Conservation (phyloP, 2,329 filamentous ascomycete genomes). For the Parasarocladium wereldwijsianum region DNA sequence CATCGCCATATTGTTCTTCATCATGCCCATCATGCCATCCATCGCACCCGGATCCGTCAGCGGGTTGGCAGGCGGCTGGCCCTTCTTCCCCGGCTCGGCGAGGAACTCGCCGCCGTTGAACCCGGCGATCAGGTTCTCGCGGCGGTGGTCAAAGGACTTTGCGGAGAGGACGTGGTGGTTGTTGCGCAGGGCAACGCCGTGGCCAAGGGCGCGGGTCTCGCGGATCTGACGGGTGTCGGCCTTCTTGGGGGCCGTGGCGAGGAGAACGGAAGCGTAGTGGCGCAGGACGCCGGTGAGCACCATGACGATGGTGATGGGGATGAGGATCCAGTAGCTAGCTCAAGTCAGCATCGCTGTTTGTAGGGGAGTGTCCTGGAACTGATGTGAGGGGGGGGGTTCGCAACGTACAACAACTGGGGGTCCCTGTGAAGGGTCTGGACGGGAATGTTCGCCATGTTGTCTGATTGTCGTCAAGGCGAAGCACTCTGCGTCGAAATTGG, state of each 20-base stretch:
- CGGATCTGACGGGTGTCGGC: constrained; percentile 60
- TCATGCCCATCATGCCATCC: constrained; percentile 99
- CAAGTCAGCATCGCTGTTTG: constrained; percentile 1
- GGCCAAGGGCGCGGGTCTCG: constrained; percentile 74
- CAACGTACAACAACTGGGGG: constrained; percentile 84
- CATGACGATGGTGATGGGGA: constrained; percentile 97
- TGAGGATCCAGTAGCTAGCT: constrained; percentile 90
- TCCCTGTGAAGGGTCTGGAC: constrained; percentile 96
- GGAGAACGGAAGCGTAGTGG: constrained; percentile 89
- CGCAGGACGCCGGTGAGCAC: constrained; percentile 89
- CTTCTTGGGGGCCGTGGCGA: constrained; percentile 74
- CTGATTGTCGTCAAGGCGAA: constrained; percentile 4
- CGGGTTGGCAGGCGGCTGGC: constrained; percentile 81
- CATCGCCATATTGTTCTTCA: constrained; percentile 99
- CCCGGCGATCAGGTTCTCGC: constrained; percentile 63
- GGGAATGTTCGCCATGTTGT: constrained; percentile 64
- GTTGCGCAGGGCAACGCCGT: constrained; percentile 68
- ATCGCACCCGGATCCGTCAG: constrained; percentile 92
- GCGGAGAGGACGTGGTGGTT: constrained; percentile 71
- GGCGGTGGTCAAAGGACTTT: constrained; percentile 63
- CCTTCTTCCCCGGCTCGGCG: constrained; percentile 74
- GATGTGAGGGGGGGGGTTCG: constrained; percentile 1
- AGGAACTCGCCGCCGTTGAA: constrained; percentile 80
- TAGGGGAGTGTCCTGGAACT: no score
- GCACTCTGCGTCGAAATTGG: no score